Conservation (phyloP, 371 early-diverging fungal species). For the Zancudomyces culisetae region DNA sequence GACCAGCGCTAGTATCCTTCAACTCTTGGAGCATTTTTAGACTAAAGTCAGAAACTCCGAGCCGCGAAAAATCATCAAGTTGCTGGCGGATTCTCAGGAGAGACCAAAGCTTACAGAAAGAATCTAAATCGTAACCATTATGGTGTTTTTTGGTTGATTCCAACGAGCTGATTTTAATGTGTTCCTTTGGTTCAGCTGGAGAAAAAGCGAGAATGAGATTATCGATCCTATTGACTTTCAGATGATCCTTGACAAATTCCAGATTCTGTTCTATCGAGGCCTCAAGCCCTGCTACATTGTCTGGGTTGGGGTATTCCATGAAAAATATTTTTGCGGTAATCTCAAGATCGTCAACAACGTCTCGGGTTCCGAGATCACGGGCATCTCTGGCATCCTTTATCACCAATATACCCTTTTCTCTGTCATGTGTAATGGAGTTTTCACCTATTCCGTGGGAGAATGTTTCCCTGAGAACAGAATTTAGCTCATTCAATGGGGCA, state of each 20-base stretch:
- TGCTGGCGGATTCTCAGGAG: not conserved
- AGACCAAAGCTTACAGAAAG: not conserved
- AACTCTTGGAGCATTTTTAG: not conserved
- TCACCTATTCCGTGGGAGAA: not conserved
- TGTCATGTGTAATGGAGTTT: not conserved
- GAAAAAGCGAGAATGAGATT: not conserved
- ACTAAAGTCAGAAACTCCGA: not conserved
- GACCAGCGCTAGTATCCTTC: not conserved
- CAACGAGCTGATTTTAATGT: not conserved
- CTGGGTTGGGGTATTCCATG: not conserved
- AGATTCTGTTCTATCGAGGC: not conserved
- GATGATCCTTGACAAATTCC: not conserved
- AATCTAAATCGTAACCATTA: not conserved
- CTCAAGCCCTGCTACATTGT: not conserved
- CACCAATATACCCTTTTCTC: not conserved
- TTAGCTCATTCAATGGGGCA: not conserved
- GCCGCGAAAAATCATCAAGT: not conserved
- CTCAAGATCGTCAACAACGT: not conserved
- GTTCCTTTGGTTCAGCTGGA: not conserved
- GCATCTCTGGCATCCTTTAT: constrained; percentile 1
- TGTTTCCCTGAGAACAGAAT: not conserved
- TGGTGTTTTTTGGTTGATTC: not conserved
- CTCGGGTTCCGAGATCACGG: not conserved
- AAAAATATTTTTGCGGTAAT: not conserved
- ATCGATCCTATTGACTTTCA: not conserved